Evolutionary conservation across 1,284 basidiomycete genomes (phyloP).

Genomic region (Vanrija sp.): DNA sequence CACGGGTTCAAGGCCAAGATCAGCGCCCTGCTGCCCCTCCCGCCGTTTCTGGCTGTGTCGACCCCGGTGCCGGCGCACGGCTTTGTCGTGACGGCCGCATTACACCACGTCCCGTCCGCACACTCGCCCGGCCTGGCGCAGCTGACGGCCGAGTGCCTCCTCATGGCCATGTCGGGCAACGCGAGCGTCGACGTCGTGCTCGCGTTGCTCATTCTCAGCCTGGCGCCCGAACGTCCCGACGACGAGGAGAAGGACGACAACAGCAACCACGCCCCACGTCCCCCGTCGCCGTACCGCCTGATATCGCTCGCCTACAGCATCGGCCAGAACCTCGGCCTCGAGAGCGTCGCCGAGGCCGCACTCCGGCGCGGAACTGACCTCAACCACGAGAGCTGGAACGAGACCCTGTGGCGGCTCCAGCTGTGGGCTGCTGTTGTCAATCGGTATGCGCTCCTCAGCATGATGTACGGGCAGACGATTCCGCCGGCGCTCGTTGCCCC

Average conservation of each 20-base stretch:
- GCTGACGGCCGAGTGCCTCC: slow-evolving; percentile 24
- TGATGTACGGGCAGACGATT: slow-evolving; percentile 6
- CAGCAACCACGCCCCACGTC: slow-evolving; percentile 1
- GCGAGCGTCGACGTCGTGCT: slow-evolving; percentile 25
- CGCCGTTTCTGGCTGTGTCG: slow-evolving; percentile 25
- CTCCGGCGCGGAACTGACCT: slow-evolving; percentile 3
- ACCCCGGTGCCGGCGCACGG: slow-evolving; percentile 25
- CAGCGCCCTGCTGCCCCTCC: slow-evolving; percentile 24
- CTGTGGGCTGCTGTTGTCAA: slow-evolving; percentile 18
- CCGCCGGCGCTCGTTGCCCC: slow-evolving; percentile 5
- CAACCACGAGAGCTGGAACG: slow-evolving; percentile 6
- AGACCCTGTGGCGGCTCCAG: slow-evolving; percentile 11
- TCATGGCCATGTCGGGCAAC: slow-evolving; percentile 23
- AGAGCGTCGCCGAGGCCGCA: slow-evolving; percentile 3
- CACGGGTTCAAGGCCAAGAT: slow-evolving; percentile 34
- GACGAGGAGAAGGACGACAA: background rate
- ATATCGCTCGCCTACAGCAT: slow-evolving; percentile 27
- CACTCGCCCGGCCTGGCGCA: slow-evolving; percentile 3
- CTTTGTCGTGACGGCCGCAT: slow-evolving; percentile 29
- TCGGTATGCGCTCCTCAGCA: slow-evolving; percentile 5
- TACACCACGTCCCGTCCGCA: slow-evolving; percentile 18
- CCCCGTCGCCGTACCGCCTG: slow-evolving; percentile 18
- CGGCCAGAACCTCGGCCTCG: slow-evolving; percentile 24
- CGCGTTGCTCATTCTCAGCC: slow-evolving; percentile 28
- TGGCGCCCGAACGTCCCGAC: slow-evolving; percentile 14